These are phyloP conservation scores for Meripilus lineatus DNA, from an alignment of 1,284 basidiomycete genomes.

Conservation along the genomic window DNA sequence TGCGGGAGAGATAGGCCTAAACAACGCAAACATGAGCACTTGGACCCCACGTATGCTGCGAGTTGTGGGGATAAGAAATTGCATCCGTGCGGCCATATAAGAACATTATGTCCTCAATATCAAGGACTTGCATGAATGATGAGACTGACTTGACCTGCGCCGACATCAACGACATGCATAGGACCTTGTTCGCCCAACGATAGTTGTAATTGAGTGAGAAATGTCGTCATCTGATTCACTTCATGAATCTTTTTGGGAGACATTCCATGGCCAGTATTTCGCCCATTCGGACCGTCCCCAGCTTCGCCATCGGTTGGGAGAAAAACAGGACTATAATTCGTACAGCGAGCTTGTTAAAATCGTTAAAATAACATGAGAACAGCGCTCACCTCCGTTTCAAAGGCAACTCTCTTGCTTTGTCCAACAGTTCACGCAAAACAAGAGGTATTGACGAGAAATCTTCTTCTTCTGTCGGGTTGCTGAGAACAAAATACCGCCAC, in stretches of 20 bases:
- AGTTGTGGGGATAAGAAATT: background rate
- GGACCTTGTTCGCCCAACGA: constrained; percentile 11
- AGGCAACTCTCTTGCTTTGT: constrained; percentile 2
- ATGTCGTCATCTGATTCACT: constrained; percentile 41
- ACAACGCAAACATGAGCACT: background rate
- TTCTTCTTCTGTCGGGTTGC: background rate
- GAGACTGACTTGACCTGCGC: constrained; percentile 46
- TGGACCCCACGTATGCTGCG: background rate
- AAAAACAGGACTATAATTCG: no score
- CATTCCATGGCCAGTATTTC: no score
- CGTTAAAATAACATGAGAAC: no score
- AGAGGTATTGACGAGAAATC: constrained; percentile 8
- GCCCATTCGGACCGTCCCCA: no score
- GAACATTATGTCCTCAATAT: background rate
- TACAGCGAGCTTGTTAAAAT: no score
- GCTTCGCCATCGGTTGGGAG: no score
- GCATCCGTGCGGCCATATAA: background rate
- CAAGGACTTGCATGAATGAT: background rate
- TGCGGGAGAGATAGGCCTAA: constrained; percentile 48
- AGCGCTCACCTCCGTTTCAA: no score
- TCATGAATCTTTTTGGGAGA: constrained; percentile 55
- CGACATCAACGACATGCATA: constrained; percentile 43
- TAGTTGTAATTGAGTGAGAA: constrained; percentile 27
- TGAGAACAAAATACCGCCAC: constrained; percentile 19
- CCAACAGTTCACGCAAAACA: constrained; percentile 9